A percentile compares a stretch with the other conserved stretches of the same genome.
phyloP scores from a whole-genome alignment of 2,329 filamentous ascomycete genomes.

The Aspergillus unguis region DNA sequence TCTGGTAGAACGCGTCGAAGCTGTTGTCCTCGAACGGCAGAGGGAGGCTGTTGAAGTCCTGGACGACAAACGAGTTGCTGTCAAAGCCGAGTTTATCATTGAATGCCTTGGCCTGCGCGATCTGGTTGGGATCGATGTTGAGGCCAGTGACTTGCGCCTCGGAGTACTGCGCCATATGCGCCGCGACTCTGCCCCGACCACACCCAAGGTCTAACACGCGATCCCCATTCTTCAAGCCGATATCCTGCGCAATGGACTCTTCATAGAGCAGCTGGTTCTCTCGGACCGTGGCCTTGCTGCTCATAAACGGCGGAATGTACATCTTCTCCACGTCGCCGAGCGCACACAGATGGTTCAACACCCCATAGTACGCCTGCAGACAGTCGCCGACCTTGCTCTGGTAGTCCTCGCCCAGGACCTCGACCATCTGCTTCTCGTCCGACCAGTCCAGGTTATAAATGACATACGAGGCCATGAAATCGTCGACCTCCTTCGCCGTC shows the following conservation, averaged over 20 bases:
- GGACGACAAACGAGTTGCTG: slow-evolving; percentile 47
- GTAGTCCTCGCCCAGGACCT: slow-evolving; percentile 49
- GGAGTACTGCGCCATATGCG: slow-evolving; percentile 51
- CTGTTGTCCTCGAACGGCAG: slow-evolving; percentile 49
- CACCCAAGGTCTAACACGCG: slow-evolving; percentile 53
- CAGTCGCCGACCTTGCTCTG: slow-evolving; percentile 52
- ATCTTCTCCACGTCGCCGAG: slow-evolving; percentile 58
- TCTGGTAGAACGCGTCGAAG: slow-evolving; percentile 57
- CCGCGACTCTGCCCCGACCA: slow-evolving; percentile 53
- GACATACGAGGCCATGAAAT: slow-evolving; percentile 56
- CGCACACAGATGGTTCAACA: slow-evolving; percentile 55
- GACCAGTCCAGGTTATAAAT: slow-evolving; percentile 58
- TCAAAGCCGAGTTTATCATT: slow-evolving; percentile 44
- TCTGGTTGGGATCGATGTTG: slow-evolving; percentile 55
- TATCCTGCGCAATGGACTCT: slow-evolving; percentile 48
- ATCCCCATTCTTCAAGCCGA: slow-evolving; percentile 46
- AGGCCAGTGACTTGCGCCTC: slow-evolving; percentile 51
- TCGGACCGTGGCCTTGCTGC: slow-evolving; percentile 47
- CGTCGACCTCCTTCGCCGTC: slow-evolving; percentile 51
- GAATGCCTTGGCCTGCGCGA: slow-evolving; percentile 47
- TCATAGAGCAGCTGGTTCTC: slow-evolving; percentile 56
- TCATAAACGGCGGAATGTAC: slow-evolving; percentile 56
- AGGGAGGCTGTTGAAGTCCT: slow-evolving; percentile 53
- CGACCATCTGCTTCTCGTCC: slow-evolving; percentile 49
- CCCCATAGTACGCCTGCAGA: slow-evolving; percentile 52